Conservation (phyloP, 768 basidiomycete genomes). For the Russula vinacea region DNA sequence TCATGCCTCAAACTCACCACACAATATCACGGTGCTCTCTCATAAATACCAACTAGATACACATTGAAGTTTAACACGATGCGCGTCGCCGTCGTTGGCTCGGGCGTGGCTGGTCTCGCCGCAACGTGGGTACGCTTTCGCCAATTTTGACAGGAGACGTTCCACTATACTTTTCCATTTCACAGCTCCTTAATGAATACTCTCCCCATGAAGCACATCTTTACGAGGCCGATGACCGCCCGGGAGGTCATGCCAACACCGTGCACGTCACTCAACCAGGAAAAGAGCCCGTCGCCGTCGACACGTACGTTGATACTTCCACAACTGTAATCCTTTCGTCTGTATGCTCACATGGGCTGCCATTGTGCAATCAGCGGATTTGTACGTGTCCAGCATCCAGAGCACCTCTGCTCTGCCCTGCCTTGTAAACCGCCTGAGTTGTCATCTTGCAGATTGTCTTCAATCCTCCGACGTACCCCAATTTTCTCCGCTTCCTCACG, state of each 20-base stretch:
- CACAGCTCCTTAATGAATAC: slow-evolving; percentile 65
- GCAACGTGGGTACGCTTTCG: slow-evolving; percentile 61
- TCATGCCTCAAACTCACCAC: no score
- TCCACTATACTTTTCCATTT: background rate
- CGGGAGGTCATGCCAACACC: slow-evolving; percentile 78
- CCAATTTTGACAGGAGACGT: background rate
- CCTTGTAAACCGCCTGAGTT: background rate
- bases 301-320: no score
- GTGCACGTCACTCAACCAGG: slow-evolving; percentile 46
- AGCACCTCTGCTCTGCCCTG: background rate
- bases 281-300: no score
- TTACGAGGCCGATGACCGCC: slow-evolving; percentile 62
- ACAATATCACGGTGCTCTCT: no score
- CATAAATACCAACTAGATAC: no score
- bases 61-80: slow-evolving; percentile 32
- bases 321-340: background rate
- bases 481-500: slow-evolving; percentile 67
- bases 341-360: background rate
- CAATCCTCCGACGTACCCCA: slow-evolving; percentile 76
- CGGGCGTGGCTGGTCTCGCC: slow-evolving; percentile 74
- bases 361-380: background rate
- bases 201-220: slow-evolving; percentile 73
- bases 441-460: slow-evolving; percentile 58
- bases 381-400: background rate
- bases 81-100: slow-evolving; percentile 72